Evolutionary conservation across 371 early-diverging fungal genomes (phyloP), one percentile per base, ranked within the genome.

Genomic region (Basidiobolus heterosporus): DNA sequence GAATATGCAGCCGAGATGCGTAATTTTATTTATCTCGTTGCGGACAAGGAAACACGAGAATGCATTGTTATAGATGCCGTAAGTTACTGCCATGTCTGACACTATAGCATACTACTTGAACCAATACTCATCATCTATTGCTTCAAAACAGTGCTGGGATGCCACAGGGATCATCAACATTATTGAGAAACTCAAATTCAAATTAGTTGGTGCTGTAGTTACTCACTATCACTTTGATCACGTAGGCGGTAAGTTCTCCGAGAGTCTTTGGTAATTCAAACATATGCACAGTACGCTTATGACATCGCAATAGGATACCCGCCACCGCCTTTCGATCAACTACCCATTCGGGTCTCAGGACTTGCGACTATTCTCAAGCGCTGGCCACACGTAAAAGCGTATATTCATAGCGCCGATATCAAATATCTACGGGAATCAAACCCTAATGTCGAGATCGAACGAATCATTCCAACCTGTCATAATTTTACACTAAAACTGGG

Each of bases 141-240:
- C 5, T 30, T 30, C 3, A 3, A 30, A 30, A 3, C 9, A 30
- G 69, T 89, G 88, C 61, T 91, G 90, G 90, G 90, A 89, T 61
- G 67, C 82, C 16, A 82, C 83, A 53, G 84, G 84, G 5, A 74
- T 90, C 17, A 44, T 81, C n/a, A 66, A 61, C 7, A 67, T 65
- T 42, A 55, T 80, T 11, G 58, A 74, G 50, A 61, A 67, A 21
- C 61, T 71, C 48, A 67, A 71, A 1, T 72, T 81, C 50, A 68
- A 68, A 13, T 60, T 88, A 44, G 84, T 85, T 0, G 88, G 78
- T 0, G 72, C 74, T 1, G 62, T 79, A 14, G 69, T 84, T 3
- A 87, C 86, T 2, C 91, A 90, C 53, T 70, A 74, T 38, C 90
- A 90, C 57, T 75, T 88, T 52, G 90, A 90, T 60, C 90, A 90